A percentile compares a stretch with the other conserved stretches of the same genome.
Conservation (phyloP, 2,329 filamentous ascomycete genomes). For the Trichophyton verrucosum region DNA sequence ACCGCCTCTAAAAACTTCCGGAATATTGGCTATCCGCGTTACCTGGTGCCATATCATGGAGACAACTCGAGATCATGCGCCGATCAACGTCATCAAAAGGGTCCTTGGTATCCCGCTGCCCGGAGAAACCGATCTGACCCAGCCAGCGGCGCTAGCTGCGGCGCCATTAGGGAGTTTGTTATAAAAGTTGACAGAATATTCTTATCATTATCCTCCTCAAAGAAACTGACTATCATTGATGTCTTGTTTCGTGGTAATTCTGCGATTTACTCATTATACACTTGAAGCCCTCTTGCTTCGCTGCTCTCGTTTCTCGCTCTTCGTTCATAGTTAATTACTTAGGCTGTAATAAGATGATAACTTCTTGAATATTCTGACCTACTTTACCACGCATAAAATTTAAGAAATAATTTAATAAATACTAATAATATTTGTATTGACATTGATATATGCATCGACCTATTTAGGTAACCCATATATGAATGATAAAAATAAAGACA, state of each 20-base stretch:
- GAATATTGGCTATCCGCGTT: slow-evolving; percentile 45
- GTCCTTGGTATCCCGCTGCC: background rate
- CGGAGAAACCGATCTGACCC: background rate
- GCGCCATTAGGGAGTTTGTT: background rate
- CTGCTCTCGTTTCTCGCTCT: too few species aligned
- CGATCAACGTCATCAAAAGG: slow-evolving; percentile 46
- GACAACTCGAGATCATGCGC: slow-evolving; percentile 61
- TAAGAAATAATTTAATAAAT: background rate
- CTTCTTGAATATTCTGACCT: background rate
- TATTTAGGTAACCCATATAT: background rate
- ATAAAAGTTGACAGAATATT: background rate
- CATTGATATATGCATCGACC: background rate
- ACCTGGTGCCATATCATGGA: slow-evolving; percentile 76
- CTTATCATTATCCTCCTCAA: background rate
- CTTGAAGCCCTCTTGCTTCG: too few species aligned
- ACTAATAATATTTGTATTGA: background rate
- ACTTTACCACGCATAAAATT: too few species aligned
- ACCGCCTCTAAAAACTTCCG: slow-evolving; percentile 10
- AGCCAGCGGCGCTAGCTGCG: background rate
- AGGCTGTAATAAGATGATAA: background rate
- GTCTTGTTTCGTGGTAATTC: too few species aligned
- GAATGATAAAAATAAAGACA: background rate
- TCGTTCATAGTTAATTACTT: background rate
- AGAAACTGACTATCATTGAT: background rate
- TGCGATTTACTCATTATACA: too few species aligned